Base-by-base conservation (phyloP, 371 early-diverging fungal species). In the Lichtheimia ornata region DNA sequence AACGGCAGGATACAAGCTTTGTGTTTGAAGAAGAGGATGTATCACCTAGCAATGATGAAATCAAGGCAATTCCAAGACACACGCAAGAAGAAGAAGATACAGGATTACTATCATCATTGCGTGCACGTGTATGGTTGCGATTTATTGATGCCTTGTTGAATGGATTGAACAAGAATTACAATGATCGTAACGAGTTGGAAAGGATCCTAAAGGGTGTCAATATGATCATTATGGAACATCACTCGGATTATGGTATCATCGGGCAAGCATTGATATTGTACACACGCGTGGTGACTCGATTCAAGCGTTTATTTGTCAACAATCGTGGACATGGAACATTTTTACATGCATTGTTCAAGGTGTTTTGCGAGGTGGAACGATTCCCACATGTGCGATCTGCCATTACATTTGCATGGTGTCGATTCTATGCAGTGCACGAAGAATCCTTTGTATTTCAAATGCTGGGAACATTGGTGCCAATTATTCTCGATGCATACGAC, bases 391-490 rank as follows among this genome's bases (percentile, higher is more conserved):
- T 84, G 7, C 68, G 78, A 5, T 79, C 82, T 7, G 84, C 86
- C 0, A 82, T 88, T 44, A 75, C 70, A n/a, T 84, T 79, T 59
- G 76, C 81, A 0, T 84, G 84, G 74, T 79, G 79, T 53, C 72
- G 84, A n/a, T 87, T 88, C 20, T 87, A 83, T 57, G 74, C 82
- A 18, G 71, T 87, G 1, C 89, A 88, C 49, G 83, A 84, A 66
- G 89, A 88, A 53, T 69, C 89, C 0, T 88, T 88, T 69, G 73
- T 88, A 1, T 85, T 88, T 50, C 89, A 88, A 62, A 82, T 91
- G 74, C 58, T 88, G 20, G 89, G 89, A 4, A 66, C 79, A 6
- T 63, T 88, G 12, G 82, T 84, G 1, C 89, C 89, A 2, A 25
- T 79, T 15, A 84, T 85, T 41, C 75, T 88, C 3, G 75, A 69